Conservation (phyloP, 179 eudicot species). For the Heliamphora pulchella region DNA sequence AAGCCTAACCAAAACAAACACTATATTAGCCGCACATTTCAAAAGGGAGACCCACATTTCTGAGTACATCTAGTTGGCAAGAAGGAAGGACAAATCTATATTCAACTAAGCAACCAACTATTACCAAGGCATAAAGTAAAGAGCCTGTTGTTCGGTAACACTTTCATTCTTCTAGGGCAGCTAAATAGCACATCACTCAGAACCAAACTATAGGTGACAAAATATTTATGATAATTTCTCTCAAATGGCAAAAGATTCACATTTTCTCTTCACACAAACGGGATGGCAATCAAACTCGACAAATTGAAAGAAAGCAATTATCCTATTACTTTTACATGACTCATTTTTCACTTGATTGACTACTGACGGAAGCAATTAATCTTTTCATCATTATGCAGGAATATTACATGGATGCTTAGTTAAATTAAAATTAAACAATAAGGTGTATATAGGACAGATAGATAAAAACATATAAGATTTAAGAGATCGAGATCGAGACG, state of each 20-base stretch:
- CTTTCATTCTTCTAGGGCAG: background rate
- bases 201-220: background rate
- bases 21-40: too few relatives aligned
- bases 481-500: background rate
- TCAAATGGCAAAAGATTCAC: background rate
- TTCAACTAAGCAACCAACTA: background rate
- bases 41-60: background rate
- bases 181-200: background rate
- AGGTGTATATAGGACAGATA: background rate
- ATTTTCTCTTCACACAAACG: background rate
- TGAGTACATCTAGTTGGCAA: slow-evolving; percentile 7
- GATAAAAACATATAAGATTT: background rate
- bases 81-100: background rate
- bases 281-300: background rate
- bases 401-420: background rate
- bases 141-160: background rate
- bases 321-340: background rate
- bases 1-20: background rate
- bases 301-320: background rate
- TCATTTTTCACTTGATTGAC: background rate
- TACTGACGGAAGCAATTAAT: background rate
- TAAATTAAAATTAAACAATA: background rate
- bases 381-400: background rate
- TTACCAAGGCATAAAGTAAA: background rate
- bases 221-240: background rate